Percentiles rank a stretch among this genome's conserved stretches.
phyloP scores from a whole-genome alignment of 495 filamentous ascomycete species.

The Penicillium subrubescens region DNA sequence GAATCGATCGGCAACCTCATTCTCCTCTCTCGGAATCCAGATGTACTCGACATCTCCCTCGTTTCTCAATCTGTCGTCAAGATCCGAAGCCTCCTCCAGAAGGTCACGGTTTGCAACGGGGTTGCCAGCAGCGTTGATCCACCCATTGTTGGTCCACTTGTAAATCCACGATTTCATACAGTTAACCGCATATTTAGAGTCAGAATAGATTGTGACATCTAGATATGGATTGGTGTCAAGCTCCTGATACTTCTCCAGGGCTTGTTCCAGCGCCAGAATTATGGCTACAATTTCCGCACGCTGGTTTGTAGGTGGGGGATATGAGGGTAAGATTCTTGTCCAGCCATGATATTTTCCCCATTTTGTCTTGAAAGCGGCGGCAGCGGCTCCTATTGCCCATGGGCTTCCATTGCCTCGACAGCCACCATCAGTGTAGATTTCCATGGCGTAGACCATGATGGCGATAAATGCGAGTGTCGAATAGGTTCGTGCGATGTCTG shows the following conservation, averaged over 20 bases:
- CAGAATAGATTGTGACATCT: slow-evolving; percentile 1
- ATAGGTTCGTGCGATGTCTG: too few relatives aligned
- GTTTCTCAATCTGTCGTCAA: slow-evolving; percentile 27
- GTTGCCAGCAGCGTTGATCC: background rate
- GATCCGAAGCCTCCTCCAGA: slow-evolving; percentile 30
- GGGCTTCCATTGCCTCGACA: slow-evolving; percentile 38
- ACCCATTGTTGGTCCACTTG: background rate
- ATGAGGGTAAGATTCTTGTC: slow-evolving; percentile 9
- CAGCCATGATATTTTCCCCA: background rate
- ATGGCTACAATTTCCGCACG: slow-evolving; percentile 42
- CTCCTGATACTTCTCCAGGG: slow-evolving; percentile 26
- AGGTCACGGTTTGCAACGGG: slow-evolving; percentile 38
- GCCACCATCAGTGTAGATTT: slow-evolving; percentile 42
- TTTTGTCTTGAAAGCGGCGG: slow-evolving; percentile 25
- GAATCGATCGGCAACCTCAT: background rate
- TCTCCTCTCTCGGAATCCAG: slow-evolving; percentile 1
- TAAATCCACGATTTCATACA: slow-evolving; percentile 1
- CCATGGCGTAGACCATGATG: slow-evolving; percentile 43
- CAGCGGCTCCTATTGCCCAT: slow-evolving; percentile 36
- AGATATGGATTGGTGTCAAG: slow-evolving; percentile 6
- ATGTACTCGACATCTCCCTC: slow-evolving; percentile 31
- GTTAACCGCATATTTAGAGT: slow-evolving; percentile 4
- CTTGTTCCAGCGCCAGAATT: slow-evolving; percentile 40
- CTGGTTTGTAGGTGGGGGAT: slow-evolving; percentile 38
- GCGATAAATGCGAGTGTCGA: background rate